phyloP scores from a whole-genome alignment of 2,329 filamentous ascomycete species.

The Beauveria sp. region DNA sequence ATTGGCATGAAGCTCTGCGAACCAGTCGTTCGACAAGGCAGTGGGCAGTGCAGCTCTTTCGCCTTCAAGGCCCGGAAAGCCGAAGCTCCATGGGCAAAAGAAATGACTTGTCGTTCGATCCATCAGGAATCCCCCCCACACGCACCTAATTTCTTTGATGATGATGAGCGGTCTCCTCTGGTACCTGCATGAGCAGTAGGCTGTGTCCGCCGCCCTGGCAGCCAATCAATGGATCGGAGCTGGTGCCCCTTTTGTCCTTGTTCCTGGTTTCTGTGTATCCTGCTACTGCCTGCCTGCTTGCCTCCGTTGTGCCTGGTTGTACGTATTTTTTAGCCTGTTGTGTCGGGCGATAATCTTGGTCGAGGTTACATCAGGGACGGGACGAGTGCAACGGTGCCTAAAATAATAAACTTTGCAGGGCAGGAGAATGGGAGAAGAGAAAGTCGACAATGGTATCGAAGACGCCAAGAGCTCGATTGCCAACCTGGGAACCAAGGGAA shows the following conservation, averaged over 20 bases:
- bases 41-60: not conserved
- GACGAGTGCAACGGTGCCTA: not conserved
- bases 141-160: constrained; percentile 12
- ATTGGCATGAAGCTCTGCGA: not conserved
- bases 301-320: not conserved
- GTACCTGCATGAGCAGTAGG: constrained; percentile 10
- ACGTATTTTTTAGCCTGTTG: not conserved
- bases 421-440: too few relatives aligned
- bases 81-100: not conserved
- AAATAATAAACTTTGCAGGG: not conserved
- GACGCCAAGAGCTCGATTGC: not conserved
- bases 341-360: not conserved
- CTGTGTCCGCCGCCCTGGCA: not conserved
- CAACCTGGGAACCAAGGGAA: not conserved
- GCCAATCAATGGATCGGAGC: not conserved
- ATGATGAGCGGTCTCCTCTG: not conserved
- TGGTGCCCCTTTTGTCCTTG: constrained; percentile 1
- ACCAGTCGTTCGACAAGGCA: not conserved
- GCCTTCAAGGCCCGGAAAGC: not conserved
- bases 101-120: not conserved
- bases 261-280: not conserved
- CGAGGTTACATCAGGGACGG: constrained; percentile 1
- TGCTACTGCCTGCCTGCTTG: too few relatives aligned
- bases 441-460: not conserved
- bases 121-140: not conserved